These are phyloP conservation scores for Hypholoma sublateritium DNA, from an alignment of 768 basidiomycete genomes.

Conservation along the genomic window DNA sequence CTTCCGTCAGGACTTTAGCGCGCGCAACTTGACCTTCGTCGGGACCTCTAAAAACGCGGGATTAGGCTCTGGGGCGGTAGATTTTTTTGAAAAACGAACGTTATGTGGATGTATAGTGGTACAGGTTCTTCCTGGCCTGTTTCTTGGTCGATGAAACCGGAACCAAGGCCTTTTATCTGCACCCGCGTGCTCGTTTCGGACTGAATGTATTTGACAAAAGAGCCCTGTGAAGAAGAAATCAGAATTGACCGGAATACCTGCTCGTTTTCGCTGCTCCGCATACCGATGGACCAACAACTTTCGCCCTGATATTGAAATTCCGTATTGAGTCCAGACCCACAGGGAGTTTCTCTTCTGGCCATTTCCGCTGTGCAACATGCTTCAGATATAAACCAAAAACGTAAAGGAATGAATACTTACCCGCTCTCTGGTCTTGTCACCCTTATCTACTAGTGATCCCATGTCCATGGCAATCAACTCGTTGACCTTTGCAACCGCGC, in stretches of 20 bases:
- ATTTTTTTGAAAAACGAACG: slow-evolving; percentile 49
- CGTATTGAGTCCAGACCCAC: slow-evolving; percentile 88
- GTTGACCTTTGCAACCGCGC: slow-evolving; percentile 68
- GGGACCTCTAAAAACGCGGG: slow-evolving; percentile 52
- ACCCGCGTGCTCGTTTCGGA: slow-evolving; percentile 94
- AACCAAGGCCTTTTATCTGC: slow-evolving; percentile 94
- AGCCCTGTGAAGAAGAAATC: slow-evolving; percentile 52
- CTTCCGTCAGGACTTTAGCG: slow-evolving; percentile 85
- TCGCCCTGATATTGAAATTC: slow-evolving; percentile 97
- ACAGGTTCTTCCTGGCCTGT: slow-evolving; percentile 87
- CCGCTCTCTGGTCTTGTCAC: slow-evolving; percentile 64
- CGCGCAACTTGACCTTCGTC: slow-evolving; percentile 85
- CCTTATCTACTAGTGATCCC: slow-evolving; percentile 80
- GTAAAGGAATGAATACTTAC: slow-evolving; percentile 31
- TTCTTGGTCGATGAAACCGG: slow-evolving; percentile 83
- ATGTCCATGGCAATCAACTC: slow-evolving; percentile 74
- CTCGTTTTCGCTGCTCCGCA: slow-evolving; percentile 13
- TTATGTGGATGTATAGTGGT: slow-evolving; percentile 90
- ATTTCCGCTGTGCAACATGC: slow-evolving; percentile 66
- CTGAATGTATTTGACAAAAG: slow-evolving; percentile 98
- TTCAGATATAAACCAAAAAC: neutral
- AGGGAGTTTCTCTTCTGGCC: slow-evolving; percentile 95
- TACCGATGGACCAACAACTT: slow-evolving; percentile 94
- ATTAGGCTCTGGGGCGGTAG: neutral
- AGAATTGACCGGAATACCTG: neutral